A percentile compares a stretch with the other conserved stretches of the same genome.
phyloP scores from a whole-genome alignment of 805 yeast genomes.

The Yamadazyma sp. region DNA sequence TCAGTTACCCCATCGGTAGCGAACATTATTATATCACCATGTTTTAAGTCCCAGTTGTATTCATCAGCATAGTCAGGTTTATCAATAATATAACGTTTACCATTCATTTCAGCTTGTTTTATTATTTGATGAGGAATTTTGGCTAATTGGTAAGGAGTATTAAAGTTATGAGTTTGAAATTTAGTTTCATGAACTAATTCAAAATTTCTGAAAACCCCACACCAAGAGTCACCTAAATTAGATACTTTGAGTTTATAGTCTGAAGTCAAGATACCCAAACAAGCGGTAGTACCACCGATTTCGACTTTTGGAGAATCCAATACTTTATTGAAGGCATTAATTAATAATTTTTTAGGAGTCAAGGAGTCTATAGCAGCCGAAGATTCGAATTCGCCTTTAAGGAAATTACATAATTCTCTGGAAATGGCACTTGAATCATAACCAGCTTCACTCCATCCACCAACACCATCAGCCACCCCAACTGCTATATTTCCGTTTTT shows the following conservation, averaged over 20 bases:
- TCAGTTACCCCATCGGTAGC: constrained; percentile 96
- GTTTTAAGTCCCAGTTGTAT: constrained; percentile 60
- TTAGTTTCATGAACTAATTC: constrained; percentile 62
- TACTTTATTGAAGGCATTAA: constrained; percentile 54
- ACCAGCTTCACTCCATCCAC: constrained; percentile 95
- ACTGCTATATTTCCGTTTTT: constrained; percentile 45
- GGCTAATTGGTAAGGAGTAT: constrained; percentile 89
- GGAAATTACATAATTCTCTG: constrained; percentile 65
- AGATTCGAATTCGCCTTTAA: constrained; percentile 38
- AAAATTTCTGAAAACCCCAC: constrained; percentile 73
- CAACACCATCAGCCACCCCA: constrained; percentile 97
- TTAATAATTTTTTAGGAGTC: constrained; percentile 48
- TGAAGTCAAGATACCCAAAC: constrained; percentile 69
- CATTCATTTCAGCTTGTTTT: constrained; percentile 50
- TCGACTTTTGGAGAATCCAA: constrained; percentile 55
- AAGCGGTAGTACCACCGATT: constrained; percentile 94
- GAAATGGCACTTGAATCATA: constrained; percentile 86
- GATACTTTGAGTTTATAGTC: constrained; percentile 60
- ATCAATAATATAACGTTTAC: constrained; percentile 67
- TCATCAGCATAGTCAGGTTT: constrained; percentile 66
- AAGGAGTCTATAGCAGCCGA: constrained; percentile 13
- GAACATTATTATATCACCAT: constrained; percentile 74
- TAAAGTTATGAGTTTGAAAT: constrained; percentile 82
- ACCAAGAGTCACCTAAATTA: constrained; percentile 94
- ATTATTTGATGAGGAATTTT: constrained; percentile 68